Evolutionary conservation across 805 yeast species (phyloP).

Genomic region (Zygotorulaspora florentina): DNA sequence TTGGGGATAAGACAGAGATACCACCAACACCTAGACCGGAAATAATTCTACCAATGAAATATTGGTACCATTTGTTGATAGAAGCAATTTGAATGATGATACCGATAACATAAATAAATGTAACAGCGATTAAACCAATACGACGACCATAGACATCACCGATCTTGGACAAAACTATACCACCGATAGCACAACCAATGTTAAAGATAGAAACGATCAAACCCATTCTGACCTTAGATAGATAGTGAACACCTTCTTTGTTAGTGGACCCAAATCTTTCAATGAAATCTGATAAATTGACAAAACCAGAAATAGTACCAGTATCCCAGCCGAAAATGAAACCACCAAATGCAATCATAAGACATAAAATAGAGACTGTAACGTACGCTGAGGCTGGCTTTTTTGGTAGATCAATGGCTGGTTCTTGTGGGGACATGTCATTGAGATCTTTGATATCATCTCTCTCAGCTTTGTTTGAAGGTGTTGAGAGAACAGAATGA

Average conservation of each 20-base stretch:
- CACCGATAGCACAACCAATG: constrained; percentile 76
- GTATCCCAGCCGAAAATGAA: constrained; percentile 77
- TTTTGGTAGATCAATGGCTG: constrained; percentile 24
- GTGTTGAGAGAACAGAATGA: constrained; percentile 26
- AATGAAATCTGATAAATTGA: constrained; percentile 51
- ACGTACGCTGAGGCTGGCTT: constrained; percentile 31
- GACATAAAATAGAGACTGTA: constrained; percentile 37
- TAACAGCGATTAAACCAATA: constrained; percentile 54
- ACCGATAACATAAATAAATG: constrained; percentile 64
- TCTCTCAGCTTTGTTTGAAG: constrained; percentile 31
- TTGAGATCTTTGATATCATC: constrained; percentile 23
- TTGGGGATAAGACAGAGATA: constrained; percentile 70
- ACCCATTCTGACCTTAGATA: constrained; percentile 56
- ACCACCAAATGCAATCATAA: constrained; percentile 32
- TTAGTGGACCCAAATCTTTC: constrained; percentile 48
- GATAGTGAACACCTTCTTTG: constrained; percentile 32
- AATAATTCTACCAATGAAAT: constrained; percentile 62
- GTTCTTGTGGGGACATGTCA: constrained; percentile 7
- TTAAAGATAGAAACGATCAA: constrained; percentile 60
- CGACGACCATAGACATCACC: constrained; percentile 68
- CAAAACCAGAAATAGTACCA: constrained; percentile 72
- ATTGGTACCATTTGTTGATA: constrained; percentile 61
- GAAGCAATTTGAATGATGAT: constrained; percentile 62
- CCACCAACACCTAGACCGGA: constrained; percentile 80
- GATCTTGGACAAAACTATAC: constrained; percentile 52